Evolutionary conservation across 1,139 yeast species (phyloP).

Genomic region (Candida glucosophila): DNA sequence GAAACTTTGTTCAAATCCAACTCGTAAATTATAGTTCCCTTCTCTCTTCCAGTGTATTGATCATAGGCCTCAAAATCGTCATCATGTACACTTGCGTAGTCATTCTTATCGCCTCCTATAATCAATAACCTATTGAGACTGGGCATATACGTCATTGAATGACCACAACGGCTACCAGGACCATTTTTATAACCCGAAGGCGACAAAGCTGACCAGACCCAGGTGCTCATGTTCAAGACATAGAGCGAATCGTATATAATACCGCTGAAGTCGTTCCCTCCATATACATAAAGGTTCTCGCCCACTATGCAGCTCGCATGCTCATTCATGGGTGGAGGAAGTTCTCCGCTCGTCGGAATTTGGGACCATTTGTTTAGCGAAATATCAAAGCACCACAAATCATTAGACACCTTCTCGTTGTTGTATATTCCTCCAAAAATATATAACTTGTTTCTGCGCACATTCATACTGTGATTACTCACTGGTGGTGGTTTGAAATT

Average conservation of each 20-base stretch:
- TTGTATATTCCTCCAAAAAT: conserved; percentile 90
- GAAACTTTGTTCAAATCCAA: conserved; percentile 42
- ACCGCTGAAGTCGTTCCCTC: conserved; percentile 82
- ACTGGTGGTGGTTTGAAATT: conserved; percentile 75
- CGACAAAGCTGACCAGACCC: conserved; percentile 65
- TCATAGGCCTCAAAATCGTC: conserved; percentile 39
- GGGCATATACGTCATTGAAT: conserved; percentile 68
- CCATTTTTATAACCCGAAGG: conserved; percentile 27
- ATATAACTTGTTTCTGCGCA: conserved; percentile 71
- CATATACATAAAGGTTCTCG: conserved; percentile 76
- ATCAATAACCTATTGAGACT: conserved; percentile 63
- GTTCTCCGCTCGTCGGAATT: conserved; percentile 41
- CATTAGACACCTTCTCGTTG: conserved; percentile 65
- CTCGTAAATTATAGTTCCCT: conserved; percentile 55
- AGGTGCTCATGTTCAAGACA: conserved; percentile 68
- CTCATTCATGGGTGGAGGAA: conserved; percentile 85
- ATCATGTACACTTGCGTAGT: conserved; percentile 35
- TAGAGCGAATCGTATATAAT: conserved; percentile 59
- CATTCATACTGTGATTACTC: conserved; percentile 84
- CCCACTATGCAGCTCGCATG: conserved; percentile 80
- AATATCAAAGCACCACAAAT: conserved; percentile 80
- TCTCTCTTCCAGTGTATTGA: conserved; percentile 39
- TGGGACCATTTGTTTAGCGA: conserved; percentile 57
- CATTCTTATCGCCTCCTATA: conserved; percentile 88
- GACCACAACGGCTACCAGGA: conserved; percentile 93